Evolutionary conservation across 2,329 filamentous ascomycete genomes (phyloP).

Genomic region (Colletotrichum siamense): DNA sequence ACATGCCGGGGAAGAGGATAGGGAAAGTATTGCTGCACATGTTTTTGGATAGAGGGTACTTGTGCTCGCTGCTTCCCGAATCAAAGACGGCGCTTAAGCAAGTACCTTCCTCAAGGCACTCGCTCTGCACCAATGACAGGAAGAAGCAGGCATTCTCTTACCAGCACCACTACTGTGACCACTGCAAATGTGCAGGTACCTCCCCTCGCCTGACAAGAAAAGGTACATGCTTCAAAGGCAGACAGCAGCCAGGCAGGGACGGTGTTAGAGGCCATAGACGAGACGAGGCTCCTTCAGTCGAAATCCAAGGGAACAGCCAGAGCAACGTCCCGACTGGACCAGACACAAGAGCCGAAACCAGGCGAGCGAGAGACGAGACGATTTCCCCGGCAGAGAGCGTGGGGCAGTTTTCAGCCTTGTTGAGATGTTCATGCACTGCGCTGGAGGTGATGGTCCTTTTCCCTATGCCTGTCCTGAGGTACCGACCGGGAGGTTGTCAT

Average conservation of each 20-base stretch:
- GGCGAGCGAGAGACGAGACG: conserved; percentile 8
- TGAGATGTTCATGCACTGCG: conserved; percentile 7
- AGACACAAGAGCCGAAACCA: background rate
- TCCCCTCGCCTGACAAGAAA: background rate
- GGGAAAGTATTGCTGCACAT: background rate
- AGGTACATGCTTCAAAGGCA: background rate
- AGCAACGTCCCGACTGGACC: background rate
- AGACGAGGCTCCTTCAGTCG: background rate
- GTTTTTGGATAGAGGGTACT: background rate
- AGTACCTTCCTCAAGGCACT: background rate
- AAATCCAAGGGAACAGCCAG: background rate
- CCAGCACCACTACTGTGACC: background rate
- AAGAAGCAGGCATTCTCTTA: background rate
- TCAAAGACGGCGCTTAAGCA: background rate
- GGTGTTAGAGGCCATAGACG: background rate
- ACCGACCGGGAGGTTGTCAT: background rate
- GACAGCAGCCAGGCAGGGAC: background rate
- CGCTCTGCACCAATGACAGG: background rate
- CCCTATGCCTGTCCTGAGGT: background rate
- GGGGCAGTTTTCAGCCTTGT: background rate
- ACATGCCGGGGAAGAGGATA: background rate
- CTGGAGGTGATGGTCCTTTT: background rate
- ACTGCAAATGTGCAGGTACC: background rate
- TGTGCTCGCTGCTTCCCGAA: background rate
- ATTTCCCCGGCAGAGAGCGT: background rate